Evolutionary conservation across 1,284 basidiomycete species (phyloP).

Genomic region (Ustilago loliicola): DNA sequence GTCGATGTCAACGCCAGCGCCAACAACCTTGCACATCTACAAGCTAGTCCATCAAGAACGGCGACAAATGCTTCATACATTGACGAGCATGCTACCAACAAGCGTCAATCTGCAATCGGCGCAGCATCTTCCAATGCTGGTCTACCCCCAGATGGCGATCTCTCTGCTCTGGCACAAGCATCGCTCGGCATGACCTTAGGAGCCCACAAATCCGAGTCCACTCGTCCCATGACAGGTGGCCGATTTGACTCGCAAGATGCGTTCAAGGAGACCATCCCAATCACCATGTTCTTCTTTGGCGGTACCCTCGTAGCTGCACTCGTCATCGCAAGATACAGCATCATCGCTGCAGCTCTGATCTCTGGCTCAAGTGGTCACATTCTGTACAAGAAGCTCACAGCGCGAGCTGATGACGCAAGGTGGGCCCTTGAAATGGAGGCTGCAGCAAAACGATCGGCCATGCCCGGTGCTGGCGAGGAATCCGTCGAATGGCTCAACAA

Average conservation of each 20-base stretch:
- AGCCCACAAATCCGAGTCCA: conserved; percentile 14
- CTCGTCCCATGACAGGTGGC: neutral
- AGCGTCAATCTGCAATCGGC: conserved; percentile 16
- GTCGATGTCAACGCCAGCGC: neutral
- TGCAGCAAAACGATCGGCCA: conserved; percentile 21
- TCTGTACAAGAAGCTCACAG: conserved; percentile 46
- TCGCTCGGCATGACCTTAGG: conserved; percentile 34
- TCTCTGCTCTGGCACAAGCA: conserved; percentile 19
- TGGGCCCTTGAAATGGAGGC: conserved; percentile 49
- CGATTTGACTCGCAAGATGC: conserved; percentile 22
- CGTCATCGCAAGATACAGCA: conserved; percentile 40
- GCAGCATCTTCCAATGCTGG: conserved; percentile 17
- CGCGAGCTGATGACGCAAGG: conserved; percentile 39
- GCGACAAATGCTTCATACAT: neutral
- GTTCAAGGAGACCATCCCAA: conserved; percentile 47
- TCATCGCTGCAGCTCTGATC: conserved; percentile 30
- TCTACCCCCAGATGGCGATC: conserved; percentile 14
- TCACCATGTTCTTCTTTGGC: conserved; percentile 54
- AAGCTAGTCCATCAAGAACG: conserved; percentile 13
- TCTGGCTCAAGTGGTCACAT: conserved; percentile 40
- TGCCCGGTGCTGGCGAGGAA: conserved; percentile 40
- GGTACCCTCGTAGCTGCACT: conserved; percentile 47
- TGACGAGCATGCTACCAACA: neutral
- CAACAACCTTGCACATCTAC: conserved; percentile 12
- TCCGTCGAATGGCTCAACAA: conserved; percentile 67